Evolutionary conservation across 208 protist genomes (phyloP).

Genomic region (Leishmania arabica): DNA sequence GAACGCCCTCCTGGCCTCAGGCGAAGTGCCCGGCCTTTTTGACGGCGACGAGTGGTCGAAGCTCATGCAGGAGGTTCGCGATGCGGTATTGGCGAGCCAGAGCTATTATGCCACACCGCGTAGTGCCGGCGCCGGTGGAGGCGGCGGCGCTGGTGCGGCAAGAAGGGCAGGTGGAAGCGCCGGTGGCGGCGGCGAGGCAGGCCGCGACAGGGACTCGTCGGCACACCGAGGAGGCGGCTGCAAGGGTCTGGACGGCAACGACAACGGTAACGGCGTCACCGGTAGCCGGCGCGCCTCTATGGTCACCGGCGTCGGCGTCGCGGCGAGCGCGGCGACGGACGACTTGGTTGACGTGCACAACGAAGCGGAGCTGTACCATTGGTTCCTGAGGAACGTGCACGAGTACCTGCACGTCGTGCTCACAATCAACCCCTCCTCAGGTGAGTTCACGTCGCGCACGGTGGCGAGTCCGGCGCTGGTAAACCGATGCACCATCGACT

Average conservation of each 20-base stretch:
- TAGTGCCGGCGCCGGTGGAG: constrained; percentile 6
- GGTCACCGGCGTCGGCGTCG: not conserved
- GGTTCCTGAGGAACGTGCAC: constrained; percentile 96
- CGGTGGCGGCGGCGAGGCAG: constrained; percentile 1
- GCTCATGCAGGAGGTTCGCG: constrained; percentile 93
- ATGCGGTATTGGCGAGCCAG: constrained; percentile 43
- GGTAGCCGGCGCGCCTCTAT: constrained; percentile 1
- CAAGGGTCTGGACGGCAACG: not conserved
- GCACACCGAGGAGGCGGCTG: not conserved
- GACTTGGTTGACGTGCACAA: constrained; percentile 76
- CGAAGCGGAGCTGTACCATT: constrained; percentile 96
- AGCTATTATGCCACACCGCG: constrained; percentile 26
- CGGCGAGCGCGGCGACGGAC: constrained; percentile 21
- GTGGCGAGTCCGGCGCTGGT: constrained; percentile 99
- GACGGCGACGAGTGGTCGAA: constrained; percentile 97
- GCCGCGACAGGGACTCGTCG: not conserved
- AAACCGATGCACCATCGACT: constrained; percentile 99
- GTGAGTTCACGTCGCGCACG: constrained; percentile 95
- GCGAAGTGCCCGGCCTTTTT: constrained; percentile 98
- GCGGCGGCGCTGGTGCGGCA: not conserved
- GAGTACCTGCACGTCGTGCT: constrained; percentile 99
- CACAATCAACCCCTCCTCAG: constrained; percentile 98
- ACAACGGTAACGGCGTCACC: not conserved
- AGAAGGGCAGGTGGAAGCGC: not conserved
- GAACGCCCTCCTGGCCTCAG: constrained; percentile 99